Conservation (phyloP, 441 rosid species). For the Gossypium schwendimanii region DNA sequence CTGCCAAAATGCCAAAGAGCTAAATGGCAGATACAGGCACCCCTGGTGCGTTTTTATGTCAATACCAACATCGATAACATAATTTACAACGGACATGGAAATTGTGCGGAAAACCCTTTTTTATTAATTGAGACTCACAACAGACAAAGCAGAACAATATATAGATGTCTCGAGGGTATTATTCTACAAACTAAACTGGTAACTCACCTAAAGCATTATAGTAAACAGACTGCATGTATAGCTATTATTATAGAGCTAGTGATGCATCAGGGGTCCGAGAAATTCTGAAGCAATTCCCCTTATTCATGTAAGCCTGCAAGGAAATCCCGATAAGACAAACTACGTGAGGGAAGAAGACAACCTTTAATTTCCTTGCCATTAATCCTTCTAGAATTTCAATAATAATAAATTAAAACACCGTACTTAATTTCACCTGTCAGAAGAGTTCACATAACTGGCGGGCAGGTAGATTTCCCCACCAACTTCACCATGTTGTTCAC, state of each 20-base stretch:
- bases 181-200: slow-evolving; percentile 24
- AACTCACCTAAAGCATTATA: slow-evolving; percentile 45
- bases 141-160: slow-evolving; percentile 18
- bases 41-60: slow-evolving; percentile 89
- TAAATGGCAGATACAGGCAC: slow-evolving; percentile 67
- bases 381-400: neutral
- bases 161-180: slow-evolving; percentile 19
- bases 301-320: slow-evolving; percentile 28
- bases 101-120: slow-evolving; percentile 2
- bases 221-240: slow-evolving; percentile 16
- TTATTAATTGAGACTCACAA: slow-evolving; percentile 22
- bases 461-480: slow-evolving; percentile 97
- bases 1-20: slow-evolving; percentile 28
- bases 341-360: neutral
- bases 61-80: slow-evolving; percentile 22
- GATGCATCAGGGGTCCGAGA: slow-evolving; percentile 17
- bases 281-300: neutral
- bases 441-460: slow-evolving; percentile 40
- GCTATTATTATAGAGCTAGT: slow-evolving; percentile 14
- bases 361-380: too few relatives aligned
- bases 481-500: slow-evolving; percentile 91
- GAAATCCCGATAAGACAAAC: neutral
- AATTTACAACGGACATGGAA: neutral
- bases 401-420: neutral
- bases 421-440: slow-evolving; percentile 44